These are phyloP conservation scores for Pichia kluyveri DNA, from an alignment of 805 yeast genomes.

Conservation along the genomic window DNA sequence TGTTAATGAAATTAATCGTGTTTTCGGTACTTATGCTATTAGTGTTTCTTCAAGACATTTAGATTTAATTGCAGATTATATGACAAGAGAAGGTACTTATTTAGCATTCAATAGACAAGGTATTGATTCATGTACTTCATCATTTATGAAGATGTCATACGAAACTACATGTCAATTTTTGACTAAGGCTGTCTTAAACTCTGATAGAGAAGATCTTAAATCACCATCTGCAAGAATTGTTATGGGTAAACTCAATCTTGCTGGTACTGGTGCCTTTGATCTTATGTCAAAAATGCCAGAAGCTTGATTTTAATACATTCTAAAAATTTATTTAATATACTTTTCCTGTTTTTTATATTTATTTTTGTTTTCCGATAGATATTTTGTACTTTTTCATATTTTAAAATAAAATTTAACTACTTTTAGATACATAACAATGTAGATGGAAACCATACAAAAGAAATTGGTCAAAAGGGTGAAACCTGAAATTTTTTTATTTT, in stretches of 20 bases:
- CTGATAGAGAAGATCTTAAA: constrained; percentile 79
- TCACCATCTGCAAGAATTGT: constrained; percentile 93
- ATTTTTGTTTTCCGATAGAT: not conserved
- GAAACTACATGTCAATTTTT: constrained; percentile 97
- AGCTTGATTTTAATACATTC: constrained; percentile 1
- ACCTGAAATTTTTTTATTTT: no score
- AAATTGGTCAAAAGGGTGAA: no score
- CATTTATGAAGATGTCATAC: constrained; percentile 97
- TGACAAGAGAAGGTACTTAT: constrained; percentile 98
- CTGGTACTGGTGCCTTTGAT: constrained; percentile 96
- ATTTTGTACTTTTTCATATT: not conserved
- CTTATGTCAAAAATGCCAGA: constrained; percentile 45
- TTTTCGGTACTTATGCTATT: constrained; percentile 93
- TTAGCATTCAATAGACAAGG: constrained; percentile 98
- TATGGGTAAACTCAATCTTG: constrained; percentile 79
- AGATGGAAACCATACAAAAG: no score
- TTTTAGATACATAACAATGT: no score
- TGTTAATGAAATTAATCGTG: constrained; percentile 91
- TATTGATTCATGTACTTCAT: constrained; percentile 88
- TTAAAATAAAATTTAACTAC: no score
- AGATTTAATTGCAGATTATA: constrained; percentile 95
- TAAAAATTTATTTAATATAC: not conserved
- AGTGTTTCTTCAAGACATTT: constrained; percentile 87
- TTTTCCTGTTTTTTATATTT: not conserved
- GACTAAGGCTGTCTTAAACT: constrained; percentile 91